Base-by-base conservation (phyloP, 1,139 yeast species). In the Petasospora fabianii region DNA sequence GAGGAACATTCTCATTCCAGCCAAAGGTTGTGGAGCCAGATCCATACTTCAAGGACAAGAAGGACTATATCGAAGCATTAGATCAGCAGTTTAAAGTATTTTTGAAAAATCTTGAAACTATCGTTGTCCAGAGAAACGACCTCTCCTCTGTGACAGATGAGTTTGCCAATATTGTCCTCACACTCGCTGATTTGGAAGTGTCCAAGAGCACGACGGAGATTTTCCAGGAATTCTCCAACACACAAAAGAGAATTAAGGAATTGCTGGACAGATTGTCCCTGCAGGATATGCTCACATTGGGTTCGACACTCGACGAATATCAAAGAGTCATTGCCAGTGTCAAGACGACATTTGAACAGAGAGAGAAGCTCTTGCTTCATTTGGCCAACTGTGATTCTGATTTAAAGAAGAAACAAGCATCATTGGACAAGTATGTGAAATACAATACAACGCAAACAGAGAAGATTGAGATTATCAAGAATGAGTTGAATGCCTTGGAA, bases 221-320 rank as follows among this genome's bases (percentile, higher is more conserved):
- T 16, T 64, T 82, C 39, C 59, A 61, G n/a, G 69, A 75, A 44
- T 88, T 90, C 58, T 79, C 92, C 28, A 80, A 78, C 27, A 77
- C 86, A 8, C 94, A 90, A 55, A 53, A 66, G 32, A 75, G 85
- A 47, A 73, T 90, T 30, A 79, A 77, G 50, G 95, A 86, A 40
- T 70, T 87, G 39, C 68, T 87, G 42, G 90, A 83, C 48, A 75
- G 97, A 42, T 78, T 84, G 45, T 83, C 90, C 46, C 61, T 85
- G 58, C 96, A 88, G 59, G 97, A 92, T 53, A 79, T 88, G 53
- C 65, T 92, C 47, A 87, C 96, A 0, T 65, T 92, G 37, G 96
- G 96, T 1, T 76, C 85, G 29, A 86, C 96, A 1, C 68, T 92
- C 28, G 97, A 90, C 56, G 97, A 90, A 57, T 90, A 92, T 58